Base-by-base conservation (phyloP, 768 basidiomycete genomes). In the Mrakia hoshinonis region DNA sequence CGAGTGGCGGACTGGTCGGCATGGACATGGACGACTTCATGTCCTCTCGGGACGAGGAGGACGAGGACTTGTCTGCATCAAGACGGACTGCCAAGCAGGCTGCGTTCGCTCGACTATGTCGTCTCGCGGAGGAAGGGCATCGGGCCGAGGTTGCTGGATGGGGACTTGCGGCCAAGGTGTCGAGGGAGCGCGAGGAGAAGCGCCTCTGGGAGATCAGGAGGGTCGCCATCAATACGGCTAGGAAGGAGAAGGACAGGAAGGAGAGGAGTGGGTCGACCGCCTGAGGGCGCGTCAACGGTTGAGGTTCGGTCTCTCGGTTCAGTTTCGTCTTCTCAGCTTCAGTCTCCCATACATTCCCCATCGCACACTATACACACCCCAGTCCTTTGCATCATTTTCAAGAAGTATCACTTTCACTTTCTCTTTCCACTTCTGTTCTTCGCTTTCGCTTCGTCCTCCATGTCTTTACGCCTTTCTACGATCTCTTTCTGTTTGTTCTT, bases 11-110 rank as follows among this genome's bases (percentile, higher is more conserved):
- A 7, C 87, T 89, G 34, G 34, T 34, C 1, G 92, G 92, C 70
- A 90, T 94, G 77, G 91, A 94, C 48, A 92, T 95, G 78, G 90
- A 90, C 7, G 93, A 96, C 77, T 89, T 93, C n/a, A 94, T 96
- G 78, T 91, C 90, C 52, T 88, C 90, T 75, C 84, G 92, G 29
- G 90, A 88, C 1, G 93, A 95, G 74, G 94, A 95, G 75, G 92
- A 93, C 77, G 82, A 81, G 67, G 89, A 89, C 61, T 85, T 12
- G 0, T 22, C 9, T 13, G 58, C 20, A 4, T 36, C 13, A 47
- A 51, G 29, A 13, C 26, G 46, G 31, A 66, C 85, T 31, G 34
- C 38, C 22, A 62, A 31, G 18, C 54, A 69, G 54, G 38, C 26
- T 18, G 70, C 65, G 13, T 64, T 72, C 46, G 65, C 54, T 2